Percentiles rank a stretch among this genome's conserved stretches.
Evolutionary conservation across 805 yeast species (phyloP).

Genomic region (Starmerella stigmatis): DNA sequence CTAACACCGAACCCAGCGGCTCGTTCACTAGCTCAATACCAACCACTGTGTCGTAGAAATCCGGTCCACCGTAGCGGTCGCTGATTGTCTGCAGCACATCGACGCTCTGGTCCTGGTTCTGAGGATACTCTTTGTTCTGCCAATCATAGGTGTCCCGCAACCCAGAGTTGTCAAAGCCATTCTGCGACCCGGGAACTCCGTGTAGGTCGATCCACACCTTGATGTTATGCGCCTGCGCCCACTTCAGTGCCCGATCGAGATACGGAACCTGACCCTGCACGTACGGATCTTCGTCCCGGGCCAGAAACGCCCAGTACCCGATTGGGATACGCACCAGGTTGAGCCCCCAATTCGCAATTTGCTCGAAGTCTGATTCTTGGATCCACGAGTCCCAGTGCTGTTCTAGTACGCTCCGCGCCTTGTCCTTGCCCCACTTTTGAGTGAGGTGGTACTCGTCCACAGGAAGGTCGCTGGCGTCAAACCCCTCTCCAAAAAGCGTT

Average conservation of each 20-base stretch:
- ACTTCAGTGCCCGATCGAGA: constrained; percentile 63
- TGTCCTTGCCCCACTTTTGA: constrained; percentile 47
- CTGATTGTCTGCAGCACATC: constrained; percentile 46
- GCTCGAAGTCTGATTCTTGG: constrained; percentile 57
- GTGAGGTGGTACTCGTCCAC: constrained; percentile 75
- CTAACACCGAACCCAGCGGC: constrained; percentile 65
- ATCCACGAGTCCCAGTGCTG: constrained; percentile 73
- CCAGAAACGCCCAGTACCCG: constrained; percentile 85
- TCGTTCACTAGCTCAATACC: constrained; percentile 84
- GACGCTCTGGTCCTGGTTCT: constrained; percentile 45
- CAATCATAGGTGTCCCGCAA: constrained; percentile 52
- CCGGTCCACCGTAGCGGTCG: constrained; percentile 50
- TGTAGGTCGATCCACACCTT: constrained; percentile 88
- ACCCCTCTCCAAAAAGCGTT: constrained; percentile 32
- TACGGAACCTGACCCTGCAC: constrained; percentile 70
- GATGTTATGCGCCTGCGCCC: constrained; percentile 55
- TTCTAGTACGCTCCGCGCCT: constrained; percentile 42
- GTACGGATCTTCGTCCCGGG: constrained; percentile 62
- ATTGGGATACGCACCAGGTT: constrained; percentile 84
- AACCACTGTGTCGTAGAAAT: constrained; percentile 59
- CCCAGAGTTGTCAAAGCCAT: constrained; percentile 93
- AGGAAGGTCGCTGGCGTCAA: constrained; percentile 38
- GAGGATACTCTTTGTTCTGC: constrained; percentile 32
- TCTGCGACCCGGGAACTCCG: constrained; percentile 95
- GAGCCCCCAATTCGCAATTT: constrained; percentile 39